Evolutionary conservation across 1,284 basidiomycete genomes (phyloP).

Genomic region (Leccinum subrobustum): DNA sequence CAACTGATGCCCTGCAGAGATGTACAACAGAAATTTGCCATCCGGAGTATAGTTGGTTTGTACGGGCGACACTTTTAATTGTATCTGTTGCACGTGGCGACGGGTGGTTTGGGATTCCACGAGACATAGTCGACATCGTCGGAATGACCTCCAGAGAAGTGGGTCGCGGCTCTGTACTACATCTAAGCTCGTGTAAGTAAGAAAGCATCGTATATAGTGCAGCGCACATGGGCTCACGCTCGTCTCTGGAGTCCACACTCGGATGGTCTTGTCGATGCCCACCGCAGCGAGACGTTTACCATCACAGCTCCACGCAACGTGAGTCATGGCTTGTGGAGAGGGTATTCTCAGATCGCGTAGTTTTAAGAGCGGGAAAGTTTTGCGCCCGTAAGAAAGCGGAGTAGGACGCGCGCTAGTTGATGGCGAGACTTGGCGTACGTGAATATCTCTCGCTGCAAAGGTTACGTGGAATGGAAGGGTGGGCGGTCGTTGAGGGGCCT

Average conservation of each 20-base stretch:
- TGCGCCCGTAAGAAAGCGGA: slow-evolving; percentile 49
- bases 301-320: slow-evolving; percentile 80
- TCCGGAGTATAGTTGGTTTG: slow-evolving; percentile 72
- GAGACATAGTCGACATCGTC: slow-evolving; percentile 75
- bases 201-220: neutral
- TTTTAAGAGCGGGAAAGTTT: slow-evolving; percentile 74
- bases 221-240: slow-evolving; percentile 46
- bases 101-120: slow-evolving; percentile 73
- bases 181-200: slow-evolving; percentile 43
- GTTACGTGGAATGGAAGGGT: slow-evolving; percentile 71
- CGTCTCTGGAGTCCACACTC: slow-evolving; percentile 74
- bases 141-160: slow-evolving; percentile 65
- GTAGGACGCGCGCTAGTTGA: slow-evolving; percentile 11
- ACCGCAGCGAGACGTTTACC: slow-evolving; percentile 75
- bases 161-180: slow-evolving; percentile 60
- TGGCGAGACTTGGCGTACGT: slow-evolving; percentile 49
- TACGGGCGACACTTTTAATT: slow-evolving; percentile 54
- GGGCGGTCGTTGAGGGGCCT: slow-evolving; percentile 64
- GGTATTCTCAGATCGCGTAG: slow-evolving; percentile 67
- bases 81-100: slow-evolving; percentile 57
- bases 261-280: slow-evolving; percentile 73
- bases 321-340: slow-evolving; percentile 62
- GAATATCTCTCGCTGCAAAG: slow-evolving; percentile 64
- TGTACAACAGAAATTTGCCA: slow-evolving; percentile 62
- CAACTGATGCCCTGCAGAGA: slow-evolving; percentile 54